Evolutionary conservation across 208 protist genomes (phyloP).

Genomic region (Phytomonas sp.): DNA sequence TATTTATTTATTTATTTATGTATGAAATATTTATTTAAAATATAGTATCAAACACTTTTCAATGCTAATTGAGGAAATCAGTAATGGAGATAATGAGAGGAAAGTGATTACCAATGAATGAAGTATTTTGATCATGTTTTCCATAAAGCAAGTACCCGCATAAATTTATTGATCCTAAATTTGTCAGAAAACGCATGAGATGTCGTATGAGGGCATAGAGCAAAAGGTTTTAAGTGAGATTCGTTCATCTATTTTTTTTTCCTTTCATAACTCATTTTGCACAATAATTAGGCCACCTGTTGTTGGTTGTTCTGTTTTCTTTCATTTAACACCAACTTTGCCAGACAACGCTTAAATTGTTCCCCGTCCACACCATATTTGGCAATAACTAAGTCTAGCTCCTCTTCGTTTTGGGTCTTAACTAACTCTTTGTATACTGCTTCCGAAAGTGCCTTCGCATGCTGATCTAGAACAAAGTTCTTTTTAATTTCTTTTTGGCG

Average conservation of each 20-base stretch:
- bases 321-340: constrained; percentile 23
- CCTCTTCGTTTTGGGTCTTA: constrained; percentile 29
- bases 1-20: background rate
- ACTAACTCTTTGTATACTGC: constrained; percentile 43
- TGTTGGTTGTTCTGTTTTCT: background rate
- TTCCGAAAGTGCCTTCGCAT: constrained; percentile 54
- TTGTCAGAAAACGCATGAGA: background rate
- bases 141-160: background rate
- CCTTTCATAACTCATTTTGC: background rate
- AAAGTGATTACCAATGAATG: no score
- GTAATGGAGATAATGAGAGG: no score
- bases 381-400: constrained; percentile 41
- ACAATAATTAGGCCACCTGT: background rate
- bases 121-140: no score
- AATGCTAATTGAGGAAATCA: no score
- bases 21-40: constrained; percentile 1
- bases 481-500: constrained; percentile 87
- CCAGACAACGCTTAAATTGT: constrained; percentile 54
- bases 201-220: background rate
- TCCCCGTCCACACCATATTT: constrained; percentile 79
- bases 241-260: background rate
- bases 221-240: background rate
- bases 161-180: background rate
- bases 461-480: constrained; percentile 83
- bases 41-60: background rate